Conservation (phyloP, 169 alveolate genomes). For the Babesia bigemina region DNA sequence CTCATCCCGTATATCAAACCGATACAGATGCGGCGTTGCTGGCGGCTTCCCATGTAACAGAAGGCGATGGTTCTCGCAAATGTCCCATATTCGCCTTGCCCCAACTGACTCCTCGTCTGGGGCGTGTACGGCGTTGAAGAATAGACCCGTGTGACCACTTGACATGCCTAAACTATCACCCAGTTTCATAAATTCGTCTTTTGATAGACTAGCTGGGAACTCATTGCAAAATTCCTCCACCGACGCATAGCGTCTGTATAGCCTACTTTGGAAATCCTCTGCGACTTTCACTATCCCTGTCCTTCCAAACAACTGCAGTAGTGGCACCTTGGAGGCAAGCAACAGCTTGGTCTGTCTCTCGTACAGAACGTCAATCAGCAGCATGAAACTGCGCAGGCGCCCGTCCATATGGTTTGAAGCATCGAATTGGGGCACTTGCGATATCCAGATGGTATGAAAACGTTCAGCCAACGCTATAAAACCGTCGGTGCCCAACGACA, state of each 20-base stretch:
- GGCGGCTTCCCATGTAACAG: constrained; percentile 30
- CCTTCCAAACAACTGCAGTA: constrained; percentile 53
- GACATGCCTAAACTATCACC: constrained; percentile 4
- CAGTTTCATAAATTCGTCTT: constrained; percentile 18
- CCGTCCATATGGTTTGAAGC: constrained; percentile 34
- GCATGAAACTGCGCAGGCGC: constrained; percentile 52
- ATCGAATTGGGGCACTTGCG: constrained; percentile 63
- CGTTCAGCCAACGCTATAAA: constrained; percentile 20
- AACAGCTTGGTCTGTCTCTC: constrained; percentile 28
- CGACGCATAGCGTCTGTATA: neutral
- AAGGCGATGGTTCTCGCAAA: constrained; percentile 31
- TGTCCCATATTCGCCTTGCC: constrained; percentile 23
- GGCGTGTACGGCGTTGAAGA: constrained; percentile 39
- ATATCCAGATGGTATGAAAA: constrained; percentile 38
- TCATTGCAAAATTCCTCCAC: neutral
- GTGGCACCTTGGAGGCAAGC: constrained; percentile 27
- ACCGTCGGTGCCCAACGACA: constrained; percentile 54
- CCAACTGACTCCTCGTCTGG: constrained; percentile 24
- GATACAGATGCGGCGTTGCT: constrained; percentile 16
- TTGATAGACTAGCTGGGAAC: neutral
- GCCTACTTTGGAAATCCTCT: constrained; percentile 10
- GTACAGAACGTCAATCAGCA: constrained; percentile 56
- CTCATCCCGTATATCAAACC: constrained; percentile 50
- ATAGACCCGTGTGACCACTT: neutral
- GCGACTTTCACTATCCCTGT: constrained; percentile 53